Evolutionary conservation across 2,329 filamentous ascomycete species (phyloP).

Genomic region (Chaetomium strumarium): DNA sequence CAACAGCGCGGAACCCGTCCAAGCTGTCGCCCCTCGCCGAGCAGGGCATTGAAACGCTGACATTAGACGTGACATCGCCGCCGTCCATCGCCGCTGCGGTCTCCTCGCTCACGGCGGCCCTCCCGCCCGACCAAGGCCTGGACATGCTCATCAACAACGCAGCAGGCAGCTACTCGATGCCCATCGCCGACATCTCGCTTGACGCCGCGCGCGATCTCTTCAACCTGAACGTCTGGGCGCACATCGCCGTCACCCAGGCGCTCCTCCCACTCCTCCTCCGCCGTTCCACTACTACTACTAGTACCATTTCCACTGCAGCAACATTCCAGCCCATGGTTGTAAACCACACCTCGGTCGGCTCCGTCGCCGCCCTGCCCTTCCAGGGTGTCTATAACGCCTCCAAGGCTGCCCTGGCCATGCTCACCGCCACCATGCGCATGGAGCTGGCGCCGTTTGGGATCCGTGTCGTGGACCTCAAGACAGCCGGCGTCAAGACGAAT

Average conservation of each 20-base stretch:
- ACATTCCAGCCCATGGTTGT: constrained; percentile 29
- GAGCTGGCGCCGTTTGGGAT: constrained; percentile 34
- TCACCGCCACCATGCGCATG: constrained; percentile 36
- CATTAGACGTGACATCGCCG: constrained; percentile 36
- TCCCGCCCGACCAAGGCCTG: constrained; percentile 32
- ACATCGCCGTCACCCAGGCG: constrained; percentile 34
- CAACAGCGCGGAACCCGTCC: constrained; percentile 34
- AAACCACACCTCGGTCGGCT: constrained; percentile 34
- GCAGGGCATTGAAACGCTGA: constrained; percentile 33
- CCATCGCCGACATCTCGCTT: constrained; percentile 31
- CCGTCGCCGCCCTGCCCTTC: constrained; percentile 33
- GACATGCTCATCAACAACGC: constrained; percentile 43
- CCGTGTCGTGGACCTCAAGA: constrained; percentile 31
- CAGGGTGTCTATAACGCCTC: constrained; percentile 37
- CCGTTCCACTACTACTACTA: neutral
- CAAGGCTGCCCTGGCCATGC: constrained; percentile 37
- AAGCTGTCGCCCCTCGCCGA: constrained; percentile 30
- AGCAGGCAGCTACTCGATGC: constrained; percentile 29
- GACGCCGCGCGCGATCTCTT: constrained; percentile 28
- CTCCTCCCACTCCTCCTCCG: constrained; percentile 35
- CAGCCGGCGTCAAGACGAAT: constrained; percentile 30
- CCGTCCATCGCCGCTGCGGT: constrained; percentile 31
- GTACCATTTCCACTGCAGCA: no score
- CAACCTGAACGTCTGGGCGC: constrained; percentile 33
- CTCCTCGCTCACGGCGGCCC: constrained; percentile 27